Percentiles rank a stretch among this genome's conserved stretches.
Evolutionary conservation across 2,329 filamentous ascomycete species (phyloP).

Genomic region (Ophidiomyces ophidiicola): DNA sequence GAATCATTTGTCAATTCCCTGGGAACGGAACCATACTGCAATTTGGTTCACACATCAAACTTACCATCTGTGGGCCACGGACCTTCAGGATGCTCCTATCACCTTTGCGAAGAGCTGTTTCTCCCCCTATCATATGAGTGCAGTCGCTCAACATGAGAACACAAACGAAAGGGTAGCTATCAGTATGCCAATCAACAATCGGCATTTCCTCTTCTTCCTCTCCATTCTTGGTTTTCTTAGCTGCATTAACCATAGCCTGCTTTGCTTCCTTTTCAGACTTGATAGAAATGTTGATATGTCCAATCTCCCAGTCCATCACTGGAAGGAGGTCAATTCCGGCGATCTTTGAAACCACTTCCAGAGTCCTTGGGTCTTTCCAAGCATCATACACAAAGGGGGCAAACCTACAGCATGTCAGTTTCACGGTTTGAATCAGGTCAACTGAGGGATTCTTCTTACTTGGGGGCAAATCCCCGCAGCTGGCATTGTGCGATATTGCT

Average conservation of each 20-base stretch:
- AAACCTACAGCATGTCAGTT: constrained; percentile 33
- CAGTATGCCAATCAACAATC: constrained; percentile 51
- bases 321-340: constrained; percentile 45
- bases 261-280: constrained; percentile 39
- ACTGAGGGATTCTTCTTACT: constrained; percentile 33
- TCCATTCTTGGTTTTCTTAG: constrained; percentile 32
- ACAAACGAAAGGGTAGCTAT: constrained; percentile 57
- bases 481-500: constrained; percentile 48
- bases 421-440: not conserved
- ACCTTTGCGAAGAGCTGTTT: constrained; percentile 48
- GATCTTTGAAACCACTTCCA: constrained; percentile 40
- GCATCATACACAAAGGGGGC: constrained; percentile 54
- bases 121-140: constrained; percentile 50
- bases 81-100: constrained; percentile 46
- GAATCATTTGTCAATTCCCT: constrained; percentile 8
- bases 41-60: constrained; percentile 14
- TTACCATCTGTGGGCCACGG: constrained; percentile 48
- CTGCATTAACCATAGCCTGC: constrained; percentile 32
- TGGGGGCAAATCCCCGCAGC: constrained; percentile 43
- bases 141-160: constrained; percentile 57
- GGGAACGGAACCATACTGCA: not conserved
- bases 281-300: constrained; percentile 44
- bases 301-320: constrained; percentile 45
- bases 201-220: constrained; percentile 40
- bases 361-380: constrained; percentile 44